phyloP scores from a whole-genome alignment of 768 basidiomycete genomes.

The Boletus reticulatus region DNA sequence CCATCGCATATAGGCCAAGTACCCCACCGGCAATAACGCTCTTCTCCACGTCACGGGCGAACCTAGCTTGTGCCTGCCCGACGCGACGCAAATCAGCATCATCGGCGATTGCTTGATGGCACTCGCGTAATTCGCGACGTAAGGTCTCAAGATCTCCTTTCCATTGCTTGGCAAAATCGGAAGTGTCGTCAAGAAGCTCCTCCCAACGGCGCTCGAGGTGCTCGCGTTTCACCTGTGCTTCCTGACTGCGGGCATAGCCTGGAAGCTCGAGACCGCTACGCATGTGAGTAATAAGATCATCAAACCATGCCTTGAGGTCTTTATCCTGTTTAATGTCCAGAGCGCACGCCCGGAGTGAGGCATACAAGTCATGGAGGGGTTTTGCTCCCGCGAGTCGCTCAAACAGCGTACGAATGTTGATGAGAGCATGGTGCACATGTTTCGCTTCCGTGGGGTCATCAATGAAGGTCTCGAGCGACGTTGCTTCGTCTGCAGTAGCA shows the following conservation, averaged over 20 bases:
- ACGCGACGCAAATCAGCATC: conserved; percentile 52
- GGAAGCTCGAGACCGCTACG: conserved; percentile 47
- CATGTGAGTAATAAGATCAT: conserved; percentile 49
- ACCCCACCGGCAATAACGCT: conserved; percentile 38
- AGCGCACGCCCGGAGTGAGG: conserved; percentile 41
- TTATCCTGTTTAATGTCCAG: conserved; percentile 52
- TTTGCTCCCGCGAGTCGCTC: conserved; percentile 52
- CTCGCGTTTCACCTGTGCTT: conserved; percentile 38
- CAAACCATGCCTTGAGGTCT: conserved; percentile 51
- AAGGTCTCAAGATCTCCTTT: conserved; percentile 45
- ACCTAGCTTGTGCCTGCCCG: conserved; percentile 44
- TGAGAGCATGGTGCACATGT: conserved; percentile 54
- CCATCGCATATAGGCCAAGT: conserved; percentile 48
- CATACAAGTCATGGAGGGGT: conserved; percentile 49
- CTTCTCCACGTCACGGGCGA: conserved; percentile 48
- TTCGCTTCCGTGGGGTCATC: conserved; percentile 62
- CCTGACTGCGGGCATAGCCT: conserved; percentile 53
- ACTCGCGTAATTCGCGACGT: conserved; percentile 41
- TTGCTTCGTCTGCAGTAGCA: conserved; percentile 39
- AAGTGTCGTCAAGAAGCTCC: conserved; percentile 43
- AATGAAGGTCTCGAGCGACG: conserved; percentile 54
- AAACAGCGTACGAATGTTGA: conserved; percentile 36
- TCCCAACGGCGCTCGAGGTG: conserved; percentile 52
- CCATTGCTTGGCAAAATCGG: conserved; percentile 48
- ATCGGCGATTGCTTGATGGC: conserved; percentile 43